A percentile compares a stretch with the other conserved stretches of the same genome.
phyloP scores from a whole-genome alignment of 306 rosid genomes.

The Acacia acuminata region DNA sequence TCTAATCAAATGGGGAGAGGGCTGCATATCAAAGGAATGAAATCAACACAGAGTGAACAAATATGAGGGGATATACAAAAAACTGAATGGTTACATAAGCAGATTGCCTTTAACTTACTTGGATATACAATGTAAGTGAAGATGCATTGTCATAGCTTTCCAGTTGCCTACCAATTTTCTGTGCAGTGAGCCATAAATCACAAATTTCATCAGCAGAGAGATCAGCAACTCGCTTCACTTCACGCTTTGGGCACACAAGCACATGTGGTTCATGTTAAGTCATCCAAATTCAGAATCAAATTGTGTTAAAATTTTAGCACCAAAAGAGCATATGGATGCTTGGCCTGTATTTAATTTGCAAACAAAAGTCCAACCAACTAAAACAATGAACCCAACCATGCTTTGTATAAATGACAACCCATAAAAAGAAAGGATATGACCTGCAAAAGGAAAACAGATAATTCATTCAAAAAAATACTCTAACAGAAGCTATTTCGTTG shows the following conservation, averaged over 20 bases:
- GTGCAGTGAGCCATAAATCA: conserved; percentile 82
- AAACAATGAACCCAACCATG: conserved; percentile 23
- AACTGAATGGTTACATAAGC: background rate
- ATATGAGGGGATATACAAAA: background rate
- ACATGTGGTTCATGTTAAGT: conserved; percentile 80
- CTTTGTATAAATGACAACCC: background rate
- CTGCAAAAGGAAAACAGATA: conserved; percentile 53
- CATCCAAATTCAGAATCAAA: conserved; percentile 25
- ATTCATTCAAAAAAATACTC: conserved; percentile 19
- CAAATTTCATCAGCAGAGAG: conserved; percentile 67
- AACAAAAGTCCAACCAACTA: conserved; percentile 21
- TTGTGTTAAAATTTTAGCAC: background rate
- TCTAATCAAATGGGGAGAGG: background rate
- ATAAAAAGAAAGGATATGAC: conserved; percentile 81
- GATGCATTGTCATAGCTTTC: conserved; percentile 78
- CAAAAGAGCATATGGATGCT: background rate
- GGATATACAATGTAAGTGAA: conserved; percentile 78
- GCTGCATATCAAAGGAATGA: background rate
- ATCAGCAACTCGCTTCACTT: conserved; percentile 83
- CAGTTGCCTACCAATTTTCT: conserved; percentile 69
- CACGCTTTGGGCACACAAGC: conserved; percentile 85
- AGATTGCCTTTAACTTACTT: conserved; percentile 51
- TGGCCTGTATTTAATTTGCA: conserved; percentile 5
- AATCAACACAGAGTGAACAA: background rate
- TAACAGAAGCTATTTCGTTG: background rate